A percentile compares a stretch with the other conserved stretches of the same genome.
These are phyloP conservation scores for Brassica napus DNA, from an alignment of 345 rosid species.

Conservation along the genomic window DNA sequence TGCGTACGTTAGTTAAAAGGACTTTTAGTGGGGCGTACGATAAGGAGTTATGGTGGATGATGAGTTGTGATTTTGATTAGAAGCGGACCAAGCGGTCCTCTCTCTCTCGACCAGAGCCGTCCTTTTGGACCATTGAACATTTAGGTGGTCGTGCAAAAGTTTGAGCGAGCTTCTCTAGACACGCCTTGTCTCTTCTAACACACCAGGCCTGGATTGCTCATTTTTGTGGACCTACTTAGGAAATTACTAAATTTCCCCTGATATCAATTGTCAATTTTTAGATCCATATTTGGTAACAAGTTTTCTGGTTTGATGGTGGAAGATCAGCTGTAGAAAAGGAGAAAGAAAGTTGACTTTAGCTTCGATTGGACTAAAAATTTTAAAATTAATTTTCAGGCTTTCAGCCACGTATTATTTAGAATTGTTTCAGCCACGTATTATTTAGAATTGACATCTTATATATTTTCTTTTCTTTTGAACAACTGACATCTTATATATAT, in stretches of 20 bases:
- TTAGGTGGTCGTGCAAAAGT: slow-evolving; percentile 46
- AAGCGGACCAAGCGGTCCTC: slow-evolving; percentile 33
- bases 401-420: neutral
- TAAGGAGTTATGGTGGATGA: slow-evolving; percentile 7
- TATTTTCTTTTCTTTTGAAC: neutral
- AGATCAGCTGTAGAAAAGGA: neutral
- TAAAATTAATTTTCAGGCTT: neutral
- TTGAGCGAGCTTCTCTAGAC: slow-evolving; percentile 43
- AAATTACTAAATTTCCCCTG: neutral
- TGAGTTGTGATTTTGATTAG: slow-evolving; percentile 16
- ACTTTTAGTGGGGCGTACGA: slow-evolving; percentile 28
- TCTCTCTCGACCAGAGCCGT: slow-evolving; percentile 34
- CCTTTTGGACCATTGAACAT: slow-evolving; percentile 42
- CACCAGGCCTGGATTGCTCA: slow-evolving; percentile 3
- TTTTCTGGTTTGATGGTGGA: neutral
- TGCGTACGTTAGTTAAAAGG: slow-evolving; percentile 3
- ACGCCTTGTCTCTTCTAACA: slow-evolving; percentile 28
- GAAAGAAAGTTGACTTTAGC: slow-evolving; percentile 1
- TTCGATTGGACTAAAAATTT: neutral
- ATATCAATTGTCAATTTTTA: neutral
- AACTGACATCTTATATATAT: too few relatives aligned
- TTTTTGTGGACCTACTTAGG: slow-evolving; percentile 3
- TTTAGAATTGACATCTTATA: neutral
- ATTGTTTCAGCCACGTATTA: neutral
- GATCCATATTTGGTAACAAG: slow-evolving; percentile 16